phyloP scores from a whole-genome alignment of 257 asterid species.

The Solanum medicagineum region DNA sequence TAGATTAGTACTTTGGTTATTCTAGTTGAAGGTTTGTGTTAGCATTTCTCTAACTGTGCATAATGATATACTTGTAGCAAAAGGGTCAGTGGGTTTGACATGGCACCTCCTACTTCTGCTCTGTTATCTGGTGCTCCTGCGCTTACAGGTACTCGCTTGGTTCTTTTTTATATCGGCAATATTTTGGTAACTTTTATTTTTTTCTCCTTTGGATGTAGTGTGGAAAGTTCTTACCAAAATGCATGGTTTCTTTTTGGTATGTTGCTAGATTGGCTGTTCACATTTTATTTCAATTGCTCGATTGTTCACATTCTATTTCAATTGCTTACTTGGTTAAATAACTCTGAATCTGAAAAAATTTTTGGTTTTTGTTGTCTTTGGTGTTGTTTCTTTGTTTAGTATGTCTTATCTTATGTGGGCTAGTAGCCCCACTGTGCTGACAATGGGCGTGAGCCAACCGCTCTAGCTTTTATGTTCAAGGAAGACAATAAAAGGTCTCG shows the following conservation, averaged over 20 bases:
- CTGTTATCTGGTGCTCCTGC: constrained; percentile 46
- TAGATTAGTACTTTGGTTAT: background rate
- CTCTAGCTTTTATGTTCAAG: constrained; percentile 96
- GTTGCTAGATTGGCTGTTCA: constrained; percentile 17
- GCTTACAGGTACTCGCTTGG: constrained; percentile 38
- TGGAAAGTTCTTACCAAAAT: constrained; percentile 59
- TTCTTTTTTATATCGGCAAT: background rate
- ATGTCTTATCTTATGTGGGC: constrained; percentile 95
- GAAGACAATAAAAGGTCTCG: constrained; percentile 91
- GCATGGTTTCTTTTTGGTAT: constrained; percentile 83
- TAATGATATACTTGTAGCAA: constrained; percentile 40
- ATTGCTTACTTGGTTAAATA: constrained; percentile 52
- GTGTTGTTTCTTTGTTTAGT: constrained; percentile 97
- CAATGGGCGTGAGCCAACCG: constrained; percentile 99
- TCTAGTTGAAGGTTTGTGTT: background rate
- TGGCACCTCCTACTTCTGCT: constrained; percentile 76
- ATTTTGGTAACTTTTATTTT: constrained; percentile 24
- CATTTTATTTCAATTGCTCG: constrained; percentile 31
- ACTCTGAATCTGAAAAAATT: constrained; percentile 71
- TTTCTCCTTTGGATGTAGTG: constrained; percentile 45
- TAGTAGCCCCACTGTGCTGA: constrained; percentile 99
- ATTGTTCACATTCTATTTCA: constrained; percentile 25
- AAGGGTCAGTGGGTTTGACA: constrained; percentile 94
- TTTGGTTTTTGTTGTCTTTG: constrained; percentile 97
- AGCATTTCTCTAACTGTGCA: background rate